Conservation (phyloP, 768 basidiomycete genomes). For the Suillus spraguei region DNA sequence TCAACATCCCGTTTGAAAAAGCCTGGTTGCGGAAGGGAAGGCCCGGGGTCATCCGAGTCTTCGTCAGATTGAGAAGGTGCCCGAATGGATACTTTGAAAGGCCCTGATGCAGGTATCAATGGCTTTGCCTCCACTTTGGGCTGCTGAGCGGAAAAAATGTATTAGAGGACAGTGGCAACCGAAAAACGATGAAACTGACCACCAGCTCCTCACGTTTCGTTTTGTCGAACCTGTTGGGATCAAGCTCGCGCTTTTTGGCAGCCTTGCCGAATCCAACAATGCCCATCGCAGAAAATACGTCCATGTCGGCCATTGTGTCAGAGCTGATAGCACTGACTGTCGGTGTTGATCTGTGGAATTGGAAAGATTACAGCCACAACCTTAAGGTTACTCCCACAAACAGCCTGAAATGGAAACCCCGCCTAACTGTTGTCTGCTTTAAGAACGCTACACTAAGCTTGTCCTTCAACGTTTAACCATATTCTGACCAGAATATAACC, state of each 20-base stretch:
- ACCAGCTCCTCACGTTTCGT: slow-evolving; percentile 56
- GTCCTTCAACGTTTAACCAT: background rate
- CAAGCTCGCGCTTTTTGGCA: slow-evolving; percentile 62
- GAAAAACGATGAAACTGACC: slow-evolving; percentile 23
- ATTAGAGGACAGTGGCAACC: slow-evolving; percentile 21
- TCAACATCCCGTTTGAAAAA: slow-evolving; percentile 20
- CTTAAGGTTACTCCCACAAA: slow-evolving; percentile 5
- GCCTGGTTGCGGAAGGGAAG: slow-evolving; percentile 8
- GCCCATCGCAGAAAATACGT: slow-evolving; percentile 82
- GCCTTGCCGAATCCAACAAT: slow-evolving; percentile 84
- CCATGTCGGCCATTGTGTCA: slow-evolving; percentile 55
- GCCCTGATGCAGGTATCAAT: slow-evolving; percentile 18
- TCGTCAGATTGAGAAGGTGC: slow-evolving; percentile 26
- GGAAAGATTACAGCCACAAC: slow-evolving; percentile 6
- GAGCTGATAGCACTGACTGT: slow-evolving; percentile 15
- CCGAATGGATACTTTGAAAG: slow-evolving; percentile 16
- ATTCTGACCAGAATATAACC: background rate
- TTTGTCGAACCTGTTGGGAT: slow-evolving; percentile 80
- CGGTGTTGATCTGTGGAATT: background rate
- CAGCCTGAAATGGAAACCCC: slow-evolving; percentile 15
- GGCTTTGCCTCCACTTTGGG: slow-evolving; percentile 3
- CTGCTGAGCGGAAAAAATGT: background rate
- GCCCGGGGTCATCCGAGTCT: slow-evolving; percentile 23
- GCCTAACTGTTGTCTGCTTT: background rate
- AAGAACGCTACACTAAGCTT: background rate